Percentiles rank a stretch among this genome's conserved stretches.
Evolutionary conservation across 352 stramenopile species (phyloP).

Genomic region (Phytopythium cucurbitacearum): DNA sequence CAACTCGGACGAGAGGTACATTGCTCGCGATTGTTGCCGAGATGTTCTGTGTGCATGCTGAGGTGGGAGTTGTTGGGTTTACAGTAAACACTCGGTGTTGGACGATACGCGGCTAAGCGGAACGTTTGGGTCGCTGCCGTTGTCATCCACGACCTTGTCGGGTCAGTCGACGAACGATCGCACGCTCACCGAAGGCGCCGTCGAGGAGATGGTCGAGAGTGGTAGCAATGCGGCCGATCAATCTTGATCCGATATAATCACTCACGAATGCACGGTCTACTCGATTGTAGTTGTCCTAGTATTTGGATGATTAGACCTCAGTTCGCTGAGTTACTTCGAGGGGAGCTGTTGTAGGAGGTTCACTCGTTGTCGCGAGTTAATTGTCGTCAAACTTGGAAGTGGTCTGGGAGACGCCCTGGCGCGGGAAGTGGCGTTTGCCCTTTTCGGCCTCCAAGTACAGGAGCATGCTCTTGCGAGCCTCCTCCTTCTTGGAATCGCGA

Average conservation of each 20-base stretch:
- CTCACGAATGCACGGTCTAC: too few relatives aligned
- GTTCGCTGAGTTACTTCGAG: not conserved
- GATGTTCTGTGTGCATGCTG: not conserved
- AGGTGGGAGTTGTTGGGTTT: not conserved
- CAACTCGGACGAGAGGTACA: conserved; percentile 13
- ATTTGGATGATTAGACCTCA: too few relatives aligned
- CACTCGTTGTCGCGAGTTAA: too few relatives aligned
- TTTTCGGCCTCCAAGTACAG: conserved; percentile 65
- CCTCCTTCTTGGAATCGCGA: conserved; percentile 65
- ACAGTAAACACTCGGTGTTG: conserved; percentile 10
- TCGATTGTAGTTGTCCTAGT: too few relatives aligned
- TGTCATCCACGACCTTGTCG: conserved; percentile 7
- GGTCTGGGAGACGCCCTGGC: too few relatives aligned
- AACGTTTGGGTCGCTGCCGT: conserved; percentile 14
- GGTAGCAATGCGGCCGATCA: not conserved
- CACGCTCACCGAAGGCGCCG: conserved; percentile 4
- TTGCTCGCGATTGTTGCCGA: too few relatives aligned
- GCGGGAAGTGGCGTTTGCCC: conserved; percentile 53
- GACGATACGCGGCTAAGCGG: conserved; percentile 16
- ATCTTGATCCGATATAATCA: too few relatives aligned
- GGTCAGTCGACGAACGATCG: not conserved
- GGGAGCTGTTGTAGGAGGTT: not conserved
- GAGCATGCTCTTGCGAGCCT: conserved; percentile 62
- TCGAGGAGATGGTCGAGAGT: not conserved
- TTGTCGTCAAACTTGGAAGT: too few relatives aligned